A percentile compares a stretch with the other conserved stretches of the same genome.
phyloP scores from a whole-genome alignment of 768 basidiomycete species.

The Tylopilus intermedius region DNA sequence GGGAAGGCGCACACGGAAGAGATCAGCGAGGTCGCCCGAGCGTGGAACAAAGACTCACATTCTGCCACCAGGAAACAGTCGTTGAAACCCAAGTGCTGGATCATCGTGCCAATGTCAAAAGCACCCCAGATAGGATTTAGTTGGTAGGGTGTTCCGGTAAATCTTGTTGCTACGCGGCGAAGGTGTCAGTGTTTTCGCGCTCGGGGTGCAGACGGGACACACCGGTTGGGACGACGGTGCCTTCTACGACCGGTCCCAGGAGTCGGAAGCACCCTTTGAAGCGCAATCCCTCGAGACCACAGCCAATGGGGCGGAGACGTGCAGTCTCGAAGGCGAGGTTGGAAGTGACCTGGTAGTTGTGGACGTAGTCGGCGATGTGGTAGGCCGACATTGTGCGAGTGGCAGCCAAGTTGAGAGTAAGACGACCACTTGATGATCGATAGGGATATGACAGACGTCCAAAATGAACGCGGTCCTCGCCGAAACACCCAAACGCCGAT shows the following conservation, averaged over 20 bases:
- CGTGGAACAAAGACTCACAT: conserved; percentile 39
- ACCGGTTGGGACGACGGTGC: conserved; percentile 89
- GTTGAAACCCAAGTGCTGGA: conserved; percentile 93
- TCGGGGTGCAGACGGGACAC: conserved; percentile 14
- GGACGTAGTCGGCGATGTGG: conserved; percentile 90
- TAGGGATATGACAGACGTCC: conserved; percentile 17
- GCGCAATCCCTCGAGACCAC: conserved; percentile 84
- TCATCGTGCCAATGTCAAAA: conserved; percentile 91
- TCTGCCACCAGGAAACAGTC: conserved; percentile 93
- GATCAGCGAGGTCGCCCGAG: not conserved
- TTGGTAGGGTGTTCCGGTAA: conserved; percentile 81
- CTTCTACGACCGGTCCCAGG: conserved; percentile 86
- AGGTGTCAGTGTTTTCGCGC: conserved; percentile 8
- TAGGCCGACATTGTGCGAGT: conserved; percentile 46
- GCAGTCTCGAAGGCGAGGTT: conserved; percentile 86
- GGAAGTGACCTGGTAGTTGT: conserved; percentile 76
- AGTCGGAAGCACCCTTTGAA: conserved; percentile 80
- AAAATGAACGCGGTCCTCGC: conserved; percentile 22
- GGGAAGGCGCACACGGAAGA: not conserved
- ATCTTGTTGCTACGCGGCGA: conserved; percentile 64
- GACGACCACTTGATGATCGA: conserved; percentile 25
- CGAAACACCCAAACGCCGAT: too few species aligned
- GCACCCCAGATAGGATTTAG: conserved; percentile 90
- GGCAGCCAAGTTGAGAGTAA: conserved; percentile 4
- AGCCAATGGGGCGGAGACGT: conserved; percentile 84